phyloP scores from a whole-genome alignment of 176 grass and related monocot genomes.

The Ampelocalamus luodianensis region DNA sequence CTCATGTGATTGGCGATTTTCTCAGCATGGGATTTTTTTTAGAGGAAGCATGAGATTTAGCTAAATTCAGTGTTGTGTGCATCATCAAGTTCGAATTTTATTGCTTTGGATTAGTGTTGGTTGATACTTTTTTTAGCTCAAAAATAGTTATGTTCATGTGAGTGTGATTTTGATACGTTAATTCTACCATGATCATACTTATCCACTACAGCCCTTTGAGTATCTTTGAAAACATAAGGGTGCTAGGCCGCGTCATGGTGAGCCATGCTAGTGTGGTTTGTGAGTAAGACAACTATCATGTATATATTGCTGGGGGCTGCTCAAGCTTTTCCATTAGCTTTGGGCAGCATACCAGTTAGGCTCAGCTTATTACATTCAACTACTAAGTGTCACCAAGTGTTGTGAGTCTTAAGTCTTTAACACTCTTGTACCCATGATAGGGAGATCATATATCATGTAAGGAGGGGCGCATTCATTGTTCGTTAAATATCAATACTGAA shows the following conservation, averaged over 20 bases:
- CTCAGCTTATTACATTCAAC: conserved; percentile 12
- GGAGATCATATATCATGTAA: conserved; percentile 80
- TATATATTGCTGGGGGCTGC: not conserved
- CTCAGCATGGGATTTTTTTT: conserved; percentile 15
- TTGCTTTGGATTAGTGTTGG: not conserved
- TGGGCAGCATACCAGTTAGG: not conserved
- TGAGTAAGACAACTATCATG: conserved; percentile 5
- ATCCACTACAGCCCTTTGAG: not conserved
- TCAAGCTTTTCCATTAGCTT: conserved; percentile 15
- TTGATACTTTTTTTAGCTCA: conserved; percentile 5
- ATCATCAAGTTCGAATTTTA: conserved; percentile 21
- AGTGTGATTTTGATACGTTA: not conserved
- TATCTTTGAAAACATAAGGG: conserved; percentile 13
- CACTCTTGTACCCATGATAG: conserved; percentile 39
- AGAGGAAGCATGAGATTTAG: not conserved
- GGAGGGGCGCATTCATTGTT: conserved; percentile 81
- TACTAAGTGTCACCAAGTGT: not conserved
- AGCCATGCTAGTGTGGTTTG: not conserved
- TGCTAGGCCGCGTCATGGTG: not conserved
- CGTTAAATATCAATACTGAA: conserved; percentile 97
- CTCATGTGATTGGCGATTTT: not conserved
- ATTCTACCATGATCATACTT: conserved; percentile 3
- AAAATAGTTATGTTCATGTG: not conserved
- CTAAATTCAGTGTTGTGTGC: conserved; percentile 21
- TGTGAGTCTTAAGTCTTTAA: conserved; percentile 14